A percentile compares a stretch with the other conserved stretches of the same genome.
Evolutionary conservation across 257 asterid genomes (phyloP).

Genomic region (Knoxia roxburghii): DNA sequence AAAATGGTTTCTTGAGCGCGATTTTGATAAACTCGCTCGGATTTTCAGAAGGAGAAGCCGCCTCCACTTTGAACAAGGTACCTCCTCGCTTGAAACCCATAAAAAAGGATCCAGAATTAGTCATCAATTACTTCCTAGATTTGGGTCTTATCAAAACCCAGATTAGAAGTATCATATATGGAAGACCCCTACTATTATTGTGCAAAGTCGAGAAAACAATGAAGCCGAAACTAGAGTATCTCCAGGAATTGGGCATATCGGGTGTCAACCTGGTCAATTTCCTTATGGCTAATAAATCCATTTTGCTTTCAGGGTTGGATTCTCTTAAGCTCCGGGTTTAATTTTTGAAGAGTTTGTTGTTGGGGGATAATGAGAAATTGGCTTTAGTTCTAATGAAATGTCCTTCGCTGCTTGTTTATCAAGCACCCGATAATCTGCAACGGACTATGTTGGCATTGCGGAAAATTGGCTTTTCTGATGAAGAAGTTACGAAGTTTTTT

Average conservation of each 20-base stretch:
- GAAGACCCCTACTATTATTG: slow-evolving; percentile 8
- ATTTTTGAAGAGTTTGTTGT: slow-evolving; percentile 14
- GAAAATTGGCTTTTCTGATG: slow-evolving; percentile 11
- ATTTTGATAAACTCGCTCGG: slow-evolving; percentile 20
- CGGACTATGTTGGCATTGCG: slow-evolving; percentile 3
- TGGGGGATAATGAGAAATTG: slow-evolving; percentile 15
- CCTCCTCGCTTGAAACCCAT: neutral
- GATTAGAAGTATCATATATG: slow-evolving; percentile 14
- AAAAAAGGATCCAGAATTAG: slow-evolving; percentile 12
- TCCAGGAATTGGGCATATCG: slow-evolving; percentile 21
- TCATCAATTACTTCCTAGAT: slow-evolving; percentile 19
- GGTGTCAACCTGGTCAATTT: slow-evolving; percentile 14
- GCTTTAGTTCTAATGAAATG: slow-evolving; percentile 13
- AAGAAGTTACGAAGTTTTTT: slow-evolving; percentile 1
- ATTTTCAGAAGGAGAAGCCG: slow-evolving; percentile 22
- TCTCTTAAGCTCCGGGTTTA: slow-evolving; percentile 10
- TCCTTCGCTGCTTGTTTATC: slow-evolving; percentile 6
- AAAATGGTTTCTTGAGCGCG: slow-evolving; percentile 10
- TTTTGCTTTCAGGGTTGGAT: slow-evolving; percentile 7
- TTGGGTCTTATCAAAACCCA: slow-evolving; percentile 22
- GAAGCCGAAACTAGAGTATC: slow-evolving; percentile 16
- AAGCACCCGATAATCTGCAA: neutral
- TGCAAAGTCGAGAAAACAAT: slow-evolving; percentile 19
- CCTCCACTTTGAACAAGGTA: slow-evolving; percentile 9
- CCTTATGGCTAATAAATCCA: neutral